Base-by-base conservation (phyloP, 331 rosid species). In the Spiraea crenata region DNA sequence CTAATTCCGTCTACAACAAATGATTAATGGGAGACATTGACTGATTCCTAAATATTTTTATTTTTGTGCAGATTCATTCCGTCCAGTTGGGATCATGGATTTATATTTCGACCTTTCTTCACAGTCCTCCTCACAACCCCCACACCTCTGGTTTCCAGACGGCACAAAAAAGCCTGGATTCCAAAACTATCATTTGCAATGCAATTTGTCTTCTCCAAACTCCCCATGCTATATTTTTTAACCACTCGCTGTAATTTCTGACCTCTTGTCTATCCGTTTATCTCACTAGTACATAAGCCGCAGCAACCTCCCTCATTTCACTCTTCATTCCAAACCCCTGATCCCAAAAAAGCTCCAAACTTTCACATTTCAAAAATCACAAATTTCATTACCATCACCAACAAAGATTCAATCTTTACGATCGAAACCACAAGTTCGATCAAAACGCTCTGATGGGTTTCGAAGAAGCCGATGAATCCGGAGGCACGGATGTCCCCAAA, bases 391-490 rank as follows among this genome's bases (percentile, higher is more conserved):
- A 25, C 31, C 31, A 25, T 25, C 31, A 25, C 31, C 31, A 25
- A 1, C 31, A 39, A 61, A 39, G 34, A 2, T 6, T 15, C 42
- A 19, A 39, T 2, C 35, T 61, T 61, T 61, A 0, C 15, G 9
- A 39, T n/a, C 13, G 0, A 61, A 61, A 4, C 15, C 5, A 2
- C 34, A 2, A 61, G 40, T 16, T 16, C 20, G 9, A 61, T 40
- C 48, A 38, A 4, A 47, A 38, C 12, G 48, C 34, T 20, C 40
- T n/a, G 31, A 91, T 93, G 99, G 97, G 85, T 70, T 69, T 54
- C 38, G 37, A 72, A 3, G 85, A 68, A 77, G 60, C 78, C 35
- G 80, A 78, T 46, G 91, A 86, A 72, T 57, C 80, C 6, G 67
- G 20, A 42, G 69, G 69, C 46, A 31, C 20, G 10, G 65, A 70